Evolutionary conservation across 2,329 filamentous ascomycete genomes (phyloP), one percentile per base, ranked within the genome.

Genomic region (Rhinocladiella similis): DNA sequence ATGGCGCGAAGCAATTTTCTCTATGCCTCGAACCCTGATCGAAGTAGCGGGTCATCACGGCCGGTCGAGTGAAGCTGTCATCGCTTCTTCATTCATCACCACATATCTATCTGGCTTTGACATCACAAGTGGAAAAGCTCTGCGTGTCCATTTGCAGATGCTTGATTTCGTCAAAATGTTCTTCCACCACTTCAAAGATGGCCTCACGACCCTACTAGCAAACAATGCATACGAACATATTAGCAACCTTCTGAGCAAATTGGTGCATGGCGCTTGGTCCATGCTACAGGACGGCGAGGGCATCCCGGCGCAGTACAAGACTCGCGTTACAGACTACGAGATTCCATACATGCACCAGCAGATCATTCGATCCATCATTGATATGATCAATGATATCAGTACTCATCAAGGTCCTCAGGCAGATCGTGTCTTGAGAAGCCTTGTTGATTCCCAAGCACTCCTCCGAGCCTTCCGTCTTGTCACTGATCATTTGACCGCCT

Each of bases 381-480:
- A 96, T 72, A 96, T 97, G 69, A 88, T 96, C 61, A 92, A 96
- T 65, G 92, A 97, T 70, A 88, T 97, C 76, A 96, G 97, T 87
- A 77, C 88, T 75, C 72, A 95, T 81, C 81, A 87, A 77, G 71
- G 89, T 53, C 90, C 89, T 56, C 94, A 92, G 56, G 93, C 92
- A 54, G 94, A 97, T 69, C 88, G 94, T 35, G 78, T 97, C 4
- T 79, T 99, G 65, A 85, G 95, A 53, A 99, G 97, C 68, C 76
- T 99, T 57, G 95, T 97, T 47, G 95, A 99, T 72, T 96, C 94
- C 43, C 89, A 92, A 20, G 88, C 89, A 59, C 80, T 99, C 45
- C 80, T 99, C 45, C 82, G 80, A 19, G 90, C 89, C 55, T 80
- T 99, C 49, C 86, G 90, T 52, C 81, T 86, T 36, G 90, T 99